Evolutionary conservation across 176 grass and related monocot genomes (phyloP).

Genomic region (Aegilops speltoides): DNA sequence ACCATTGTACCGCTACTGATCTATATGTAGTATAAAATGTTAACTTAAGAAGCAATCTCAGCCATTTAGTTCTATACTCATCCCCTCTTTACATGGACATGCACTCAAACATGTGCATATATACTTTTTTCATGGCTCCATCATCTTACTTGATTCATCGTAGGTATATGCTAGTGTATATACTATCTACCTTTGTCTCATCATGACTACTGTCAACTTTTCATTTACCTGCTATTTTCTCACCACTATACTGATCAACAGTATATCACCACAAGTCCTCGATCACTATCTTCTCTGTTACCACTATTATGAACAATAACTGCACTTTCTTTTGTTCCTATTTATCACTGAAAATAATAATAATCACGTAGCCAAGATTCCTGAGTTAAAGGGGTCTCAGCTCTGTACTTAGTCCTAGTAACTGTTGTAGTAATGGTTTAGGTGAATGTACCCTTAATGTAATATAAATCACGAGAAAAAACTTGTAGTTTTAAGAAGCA

Average conservation of each 20-base stretch:
- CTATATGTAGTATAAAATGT: conserved; percentile 15
- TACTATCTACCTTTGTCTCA: not conserved
- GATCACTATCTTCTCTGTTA: not conserved
- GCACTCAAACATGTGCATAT: not conserved
- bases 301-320: not conserved
- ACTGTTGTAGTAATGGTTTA: conserved; percentile 9
- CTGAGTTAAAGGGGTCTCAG: not conserved
- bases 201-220: not conserved
- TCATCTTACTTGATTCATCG: not conserved
- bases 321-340: not conserved
- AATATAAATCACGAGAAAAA: not conserved
- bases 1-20: not conserved
- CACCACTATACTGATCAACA: not conserved
- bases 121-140: conserved; percentile 18
- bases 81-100: not conserved
- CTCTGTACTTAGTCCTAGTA: conserved; percentile 1
- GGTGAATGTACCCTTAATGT: not conserved
- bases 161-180: conserved; percentile 7
- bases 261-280: not conserved
- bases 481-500: conserved; percentile 7
- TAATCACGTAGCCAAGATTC: not conserved
- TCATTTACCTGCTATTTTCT: not conserved
- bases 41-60: conserved; percentile 4
- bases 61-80: conserved; percentile 2
- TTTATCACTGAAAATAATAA: not conserved